Base-by-base conservation (phyloP, 345 rosid genomes). In the Balakata baccata region DNA sequence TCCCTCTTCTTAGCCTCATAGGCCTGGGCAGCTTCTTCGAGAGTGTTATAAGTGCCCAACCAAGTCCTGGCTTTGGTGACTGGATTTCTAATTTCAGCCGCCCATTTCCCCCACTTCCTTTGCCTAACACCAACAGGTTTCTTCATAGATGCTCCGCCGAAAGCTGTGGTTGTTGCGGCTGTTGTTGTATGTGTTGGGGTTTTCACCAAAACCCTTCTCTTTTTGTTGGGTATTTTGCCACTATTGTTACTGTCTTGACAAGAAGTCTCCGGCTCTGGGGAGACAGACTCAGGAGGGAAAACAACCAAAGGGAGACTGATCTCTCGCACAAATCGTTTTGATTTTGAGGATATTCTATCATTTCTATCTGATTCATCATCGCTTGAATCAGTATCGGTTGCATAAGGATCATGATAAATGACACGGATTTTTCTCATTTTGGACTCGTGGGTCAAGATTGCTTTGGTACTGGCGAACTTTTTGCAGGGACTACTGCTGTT, bases 71-170 rank as follows among this genome's bases (percentile, higher is more conserved):
- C 78, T 54, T 74, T 86, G 52, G 84, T 83, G 22, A 86, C 17
- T 3, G 99, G 99, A 73, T 92, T 84, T 5, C 83, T 70, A 60
- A 92, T 90, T 80, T 91, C 97, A 49, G 99, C 98, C 17, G 94
- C 92, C 94, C 92, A 92, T 71, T 84, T 95, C 0, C 99, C 99
- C 91, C 98, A 95, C 70, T 85, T 87, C 60, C 99, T 80, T 66
- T 78, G 94, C 76, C 99, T 81, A 61, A 92, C 90, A 43, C 99
- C 99, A 76, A 76, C 80, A 1, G 86, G 88, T 11, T 66, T 85
- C 37, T 59, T 78, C 0, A 58, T 12, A 0, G 50, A 18, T 9
- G 20, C 57, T 5, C 59, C 59, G 7, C 59, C 13, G 10, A 23
- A 23, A 10, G 47, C 68, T 11, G 62, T 41, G 23, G 64, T n/a